Percentiles rank a stretch among this genome's conserved stretches.
Evolutionary conservation across 371 early-diverging fungal species (phyloP).

Genomic region (Gilbertella persicaria): DNA sequence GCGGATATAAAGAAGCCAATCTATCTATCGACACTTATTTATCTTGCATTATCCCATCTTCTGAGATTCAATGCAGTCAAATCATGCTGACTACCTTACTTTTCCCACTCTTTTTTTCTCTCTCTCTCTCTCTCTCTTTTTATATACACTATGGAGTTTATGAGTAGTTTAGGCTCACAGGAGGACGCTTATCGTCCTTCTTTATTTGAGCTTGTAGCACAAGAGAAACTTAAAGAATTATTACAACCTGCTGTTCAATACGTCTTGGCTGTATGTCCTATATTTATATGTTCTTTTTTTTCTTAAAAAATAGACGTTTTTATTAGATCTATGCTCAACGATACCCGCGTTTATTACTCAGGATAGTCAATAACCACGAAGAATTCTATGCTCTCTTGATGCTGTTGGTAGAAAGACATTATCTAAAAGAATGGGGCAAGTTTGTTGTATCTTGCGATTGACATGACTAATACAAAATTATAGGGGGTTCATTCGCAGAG

Average conservation of each 20-base stretch:
- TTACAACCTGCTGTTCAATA: constrained; percentile 88
- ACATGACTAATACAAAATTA: constrained; percentile 8
- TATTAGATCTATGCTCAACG: constrained; percentile 82
- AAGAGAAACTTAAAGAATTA: constrained; percentile 79
- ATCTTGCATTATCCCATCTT: too few relatives aligned
- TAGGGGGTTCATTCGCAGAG: constrained; percentile 88
- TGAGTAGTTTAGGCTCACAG: constrained; percentile 77
- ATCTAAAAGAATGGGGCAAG: constrained; percentile 76
- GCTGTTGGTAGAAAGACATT: constrained; percentile 80
- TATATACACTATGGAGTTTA: constrained; percentile 71
- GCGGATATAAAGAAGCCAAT: too few relatives aligned
- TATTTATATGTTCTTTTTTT: not conserved
- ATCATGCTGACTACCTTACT: too few relatives aligned
- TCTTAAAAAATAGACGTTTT: not conserved
- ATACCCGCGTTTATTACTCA: constrained; percentile 81
- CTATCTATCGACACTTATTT: too few relatives aligned
- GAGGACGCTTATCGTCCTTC: constrained; percentile 81
- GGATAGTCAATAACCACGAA: constrained; percentile 76
- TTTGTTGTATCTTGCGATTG: not conserved
- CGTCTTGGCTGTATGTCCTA: constrained; percentile 70
- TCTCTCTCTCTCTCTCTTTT: too few relatives aligned
- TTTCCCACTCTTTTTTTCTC: too few relatives aligned
- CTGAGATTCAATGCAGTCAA: too few relatives aligned
- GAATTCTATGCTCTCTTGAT: constrained; percentile 78
- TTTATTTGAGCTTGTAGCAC: constrained; percentile 87